Conservation (phyloP, 2,329 filamentous ascomycete genomes). For the Exophiala bonariae region DNA sequence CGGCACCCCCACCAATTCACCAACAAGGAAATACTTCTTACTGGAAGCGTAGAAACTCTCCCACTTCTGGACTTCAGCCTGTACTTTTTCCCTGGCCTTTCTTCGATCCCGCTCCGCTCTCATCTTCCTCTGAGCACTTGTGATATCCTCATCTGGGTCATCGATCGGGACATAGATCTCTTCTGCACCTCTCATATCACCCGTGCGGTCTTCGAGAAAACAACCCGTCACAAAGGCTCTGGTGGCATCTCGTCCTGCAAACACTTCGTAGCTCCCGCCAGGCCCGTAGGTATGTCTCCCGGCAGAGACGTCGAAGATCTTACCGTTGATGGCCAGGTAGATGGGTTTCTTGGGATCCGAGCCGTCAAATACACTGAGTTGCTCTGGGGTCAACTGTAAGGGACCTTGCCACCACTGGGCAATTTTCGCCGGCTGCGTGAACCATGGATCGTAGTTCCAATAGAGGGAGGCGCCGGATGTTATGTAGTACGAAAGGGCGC, state of each 20-base stretch:
- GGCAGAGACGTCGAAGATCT: constrained; percentile 64
- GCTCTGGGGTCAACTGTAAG: constrained; percentile 68
- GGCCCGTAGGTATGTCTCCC: constrained; percentile 67
- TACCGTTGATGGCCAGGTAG: constrained; percentile 79
- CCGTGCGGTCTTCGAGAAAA: constrained; percentile 79
- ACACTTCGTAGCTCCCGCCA: constrained; percentile 82
- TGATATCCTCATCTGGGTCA: constrained; percentile 53
- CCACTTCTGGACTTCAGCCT: constrained; percentile 75
- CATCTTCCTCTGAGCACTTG: constrained; percentile 46
- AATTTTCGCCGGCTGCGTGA: constrained; percentile 58
- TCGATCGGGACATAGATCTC: constrained; percentile 74
- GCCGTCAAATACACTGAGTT: constrained; percentile 78
- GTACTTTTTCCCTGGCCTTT: constrained; percentile 64
- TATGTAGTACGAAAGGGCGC: constrained; percentile 73
- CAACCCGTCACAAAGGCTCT: constrained; percentile 91
- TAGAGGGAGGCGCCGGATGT: constrained; percentile 68
- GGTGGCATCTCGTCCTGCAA: constrained; percentile 82
- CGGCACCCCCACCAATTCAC: constrained; percentile 61
- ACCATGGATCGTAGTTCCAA: constrained; percentile 69
- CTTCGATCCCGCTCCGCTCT: constrained; percentile 63
- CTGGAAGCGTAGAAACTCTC: constrained; percentile 76
- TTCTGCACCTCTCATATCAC: constrained; percentile 85
- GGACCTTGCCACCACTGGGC: constrained; percentile 61
- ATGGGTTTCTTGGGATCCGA: constrained; percentile 72
- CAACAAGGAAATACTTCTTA: constrained; percentile 79